A percentile compares a stretch with the other conserved stretches of the same genome.
These are phyloP conservation scores for Pelargonium citronellum DNA, from an alignment of 441 rosid genomes.

Conservation along the genomic window DNA sequence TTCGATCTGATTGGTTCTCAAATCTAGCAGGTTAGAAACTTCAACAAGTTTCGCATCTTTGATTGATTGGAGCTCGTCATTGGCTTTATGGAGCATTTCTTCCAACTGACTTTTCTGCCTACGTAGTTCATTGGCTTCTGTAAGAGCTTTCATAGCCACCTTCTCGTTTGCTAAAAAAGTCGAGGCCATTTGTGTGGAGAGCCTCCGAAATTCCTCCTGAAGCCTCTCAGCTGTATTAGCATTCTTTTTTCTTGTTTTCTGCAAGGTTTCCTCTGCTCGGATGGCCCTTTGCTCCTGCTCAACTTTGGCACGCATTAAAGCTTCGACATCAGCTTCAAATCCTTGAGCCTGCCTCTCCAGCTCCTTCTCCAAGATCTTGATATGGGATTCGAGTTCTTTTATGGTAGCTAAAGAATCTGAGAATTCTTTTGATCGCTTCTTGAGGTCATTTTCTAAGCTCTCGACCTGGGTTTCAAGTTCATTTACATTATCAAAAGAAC, in stretches of 20 bases:
- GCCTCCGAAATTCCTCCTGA: conserved; percentile 66
- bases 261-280: conserved; percentile 66
- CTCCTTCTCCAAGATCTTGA: conserved; percentile 57
- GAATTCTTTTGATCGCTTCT: conserved; percentile 40
- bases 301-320: conserved; percentile 47
- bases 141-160: conserved; percentile 57
- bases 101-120: conserved; percentile 52
- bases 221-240: conserved; percentile 60
- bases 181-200: conserved; percentile 63
- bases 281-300: conserved; percentile 85
- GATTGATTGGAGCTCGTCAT: conserved; percentile 42
- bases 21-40: conserved; percentile 38
- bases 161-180: conserved; percentile 65
- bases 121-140: conserved; percentile 54
- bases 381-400: conserved; percentile 47
- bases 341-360: conserved; percentile 48
- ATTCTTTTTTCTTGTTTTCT: conserved; percentile 56
- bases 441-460: conserved; percentile 47
- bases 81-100: conserved; percentile 48
- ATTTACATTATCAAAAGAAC: conserved; percentile 35
- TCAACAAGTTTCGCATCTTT: conserved; percentile 36
- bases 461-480: conserved; percentile 40
- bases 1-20: conserved; percentile 40
- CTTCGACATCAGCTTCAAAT: conserved; percentile 56
- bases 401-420: conserved; percentile 43